A percentile compares a stretch with the other conserved stretches of the same genome.
Evolutionary conservation across 108 stramenopile genomes (phyloP).

Genomic region (Asterionellopsis glacialis): DNA sequence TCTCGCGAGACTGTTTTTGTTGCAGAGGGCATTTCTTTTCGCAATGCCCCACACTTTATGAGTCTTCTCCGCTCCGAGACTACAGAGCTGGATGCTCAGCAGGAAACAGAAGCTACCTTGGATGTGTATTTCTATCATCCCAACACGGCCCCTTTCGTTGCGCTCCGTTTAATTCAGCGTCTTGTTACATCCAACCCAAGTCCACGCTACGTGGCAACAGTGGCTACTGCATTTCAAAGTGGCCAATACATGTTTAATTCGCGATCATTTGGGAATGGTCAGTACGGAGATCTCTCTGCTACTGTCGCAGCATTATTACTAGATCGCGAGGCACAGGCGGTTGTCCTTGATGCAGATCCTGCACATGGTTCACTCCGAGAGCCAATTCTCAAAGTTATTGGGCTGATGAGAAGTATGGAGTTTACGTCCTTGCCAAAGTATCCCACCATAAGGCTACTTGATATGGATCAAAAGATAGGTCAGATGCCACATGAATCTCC

Average conservation of each 20-base stretch:
- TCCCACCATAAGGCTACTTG: background rate
- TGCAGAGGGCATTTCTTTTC: slow-evolving; percentile 38
- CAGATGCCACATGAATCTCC: slow-evolving; percentile 34
- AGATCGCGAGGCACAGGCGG: slow-evolving; percentile 20
- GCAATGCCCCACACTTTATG: slow-evolving; percentile 67
- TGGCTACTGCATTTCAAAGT: slow-evolving; percentile 14
- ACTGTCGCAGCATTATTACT: slow-evolving; percentile 26
- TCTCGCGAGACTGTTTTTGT: slow-evolving; percentile 32
- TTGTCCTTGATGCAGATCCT: slow-evolving; percentile 22
- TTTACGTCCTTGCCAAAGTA: slow-evolving; percentile 4
- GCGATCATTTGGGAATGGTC: slow-evolving; percentile 10
- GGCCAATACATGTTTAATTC: slow-evolving; percentile 3
- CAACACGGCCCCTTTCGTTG: slow-evolving; percentile 30
- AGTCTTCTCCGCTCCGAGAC: slow-evolving; percentile 22
- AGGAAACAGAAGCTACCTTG: slow-evolving; percentile 67
- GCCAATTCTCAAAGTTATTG: slow-evolving; percentile 22
- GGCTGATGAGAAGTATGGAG: slow-evolving; percentile 40
- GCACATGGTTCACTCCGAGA: slow-evolving; percentile 16
- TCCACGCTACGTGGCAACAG: slow-evolving; percentile 14
- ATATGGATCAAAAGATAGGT: slow-evolving; percentile 35
- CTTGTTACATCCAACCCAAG: slow-evolving; percentile 27
- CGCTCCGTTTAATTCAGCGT: slow-evolving; percentile 21
- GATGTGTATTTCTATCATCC: slow-evolving; percentile 46
- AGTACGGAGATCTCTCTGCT: slow-evolving; percentile 29
- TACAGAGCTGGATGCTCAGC: slow-evolving; percentile 43